Conservation (phyloP, 805 yeast species). For the Myxozyma vanderwaltii region DNA sequence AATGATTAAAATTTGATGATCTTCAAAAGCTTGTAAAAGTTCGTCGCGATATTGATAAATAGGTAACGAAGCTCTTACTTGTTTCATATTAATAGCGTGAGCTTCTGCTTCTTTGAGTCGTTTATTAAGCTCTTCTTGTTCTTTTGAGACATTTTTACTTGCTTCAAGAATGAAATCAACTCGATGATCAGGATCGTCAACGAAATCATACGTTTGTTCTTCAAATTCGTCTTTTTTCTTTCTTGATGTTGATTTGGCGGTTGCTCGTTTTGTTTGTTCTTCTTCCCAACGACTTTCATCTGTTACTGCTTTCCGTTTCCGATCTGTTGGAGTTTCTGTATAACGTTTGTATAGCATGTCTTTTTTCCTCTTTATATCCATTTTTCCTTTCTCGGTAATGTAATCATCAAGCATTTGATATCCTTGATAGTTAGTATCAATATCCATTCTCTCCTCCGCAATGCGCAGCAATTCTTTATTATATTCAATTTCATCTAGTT, state of each 20-base stretch:
- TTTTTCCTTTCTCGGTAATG: constrained; percentile 53
- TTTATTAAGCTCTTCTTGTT: constrained; percentile 40
- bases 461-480: constrained; percentile 55
- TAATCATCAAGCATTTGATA: constrained; percentile 63
- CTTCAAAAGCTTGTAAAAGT: constrained; percentile 59
- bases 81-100: constrained; percentile 42
- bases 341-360: constrained; percentile 50
- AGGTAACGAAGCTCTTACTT: constrained; percentile 64
- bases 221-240: background rate
- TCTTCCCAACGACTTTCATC: constrained; percentile 54
- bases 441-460: constrained; percentile 47
- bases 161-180: constrained; percentile 57
- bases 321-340: constrained; percentile 34
- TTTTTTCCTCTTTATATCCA: constrained; percentile 58
- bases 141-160: constrained; percentile 45
- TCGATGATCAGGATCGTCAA: constrained; percentile 67
- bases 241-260: constrained; percentile 34
- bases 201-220: constrained; percentile 60
- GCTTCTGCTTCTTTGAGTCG: constrained; percentile 45
- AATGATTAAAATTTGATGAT: constrained; percentile 68
- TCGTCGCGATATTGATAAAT: constrained; percentile 65
- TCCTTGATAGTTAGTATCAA: constrained; percentile 43
- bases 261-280: constrained; percentile 52
- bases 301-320: constrained; percentile 25
- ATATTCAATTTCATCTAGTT: constrained; percentile 54